These are phyloP conservation scores for Pyrenophora tritici-repentis DNA, from an alignment of 2,329 filamentous ascomycete genomes.

Conservation along the genomic window DNA sequence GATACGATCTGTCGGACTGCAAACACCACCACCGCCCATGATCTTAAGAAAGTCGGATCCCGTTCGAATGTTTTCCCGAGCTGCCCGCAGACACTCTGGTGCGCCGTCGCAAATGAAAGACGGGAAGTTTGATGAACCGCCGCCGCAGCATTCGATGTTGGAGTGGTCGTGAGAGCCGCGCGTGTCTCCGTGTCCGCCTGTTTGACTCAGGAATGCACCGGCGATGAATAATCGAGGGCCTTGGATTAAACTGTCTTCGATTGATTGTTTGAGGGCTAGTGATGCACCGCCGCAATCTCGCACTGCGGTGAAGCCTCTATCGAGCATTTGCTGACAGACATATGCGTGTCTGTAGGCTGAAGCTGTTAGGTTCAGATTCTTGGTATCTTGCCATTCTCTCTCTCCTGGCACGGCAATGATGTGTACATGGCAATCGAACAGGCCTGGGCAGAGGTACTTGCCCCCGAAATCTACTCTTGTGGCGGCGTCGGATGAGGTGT, in stretches of 20 bases:
- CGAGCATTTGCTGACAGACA: too few relatives aligned
- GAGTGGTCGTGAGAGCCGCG: too few relatives aligned
- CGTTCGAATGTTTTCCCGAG: slow-evolving; percentile 59
- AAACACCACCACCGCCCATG: slow-evolving; percentile 63
- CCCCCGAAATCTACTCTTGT: slow-evolving; percentile 49
- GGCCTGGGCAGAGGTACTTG: slow-evolving; percentile 56
- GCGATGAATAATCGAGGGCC: too few relatives aligned
- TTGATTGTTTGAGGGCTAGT: too few relatives aligned
- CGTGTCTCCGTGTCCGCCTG: too few relatives aligned
- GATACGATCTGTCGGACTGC: slow-evolving; percentile 60
- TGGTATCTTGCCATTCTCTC: background rate
- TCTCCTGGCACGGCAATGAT: slow-evolving; percentile 20
- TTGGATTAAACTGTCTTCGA: too few relatives aligned
- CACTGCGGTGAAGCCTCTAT: too few relatives aligned
- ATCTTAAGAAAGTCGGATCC: slow-evolving; percentile 68
- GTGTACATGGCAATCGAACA: slow-evolving; percentile 53
- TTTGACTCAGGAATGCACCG: too few relatives aligned
- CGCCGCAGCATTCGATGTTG: too few relatives aligned
- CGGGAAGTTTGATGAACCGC: too few relatives aligned
- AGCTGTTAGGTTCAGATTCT: slow-evolving; percentile 4
- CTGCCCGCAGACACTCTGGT: background rate
- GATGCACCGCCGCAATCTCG: too few relatives aligned
- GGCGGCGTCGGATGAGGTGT: background rate
- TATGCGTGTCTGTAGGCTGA: background rate
- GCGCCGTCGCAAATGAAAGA: too few relatives aligned